Conservation (phyloP, 1,139 yeast genomes). For the Diutina catenulata region DNA sequence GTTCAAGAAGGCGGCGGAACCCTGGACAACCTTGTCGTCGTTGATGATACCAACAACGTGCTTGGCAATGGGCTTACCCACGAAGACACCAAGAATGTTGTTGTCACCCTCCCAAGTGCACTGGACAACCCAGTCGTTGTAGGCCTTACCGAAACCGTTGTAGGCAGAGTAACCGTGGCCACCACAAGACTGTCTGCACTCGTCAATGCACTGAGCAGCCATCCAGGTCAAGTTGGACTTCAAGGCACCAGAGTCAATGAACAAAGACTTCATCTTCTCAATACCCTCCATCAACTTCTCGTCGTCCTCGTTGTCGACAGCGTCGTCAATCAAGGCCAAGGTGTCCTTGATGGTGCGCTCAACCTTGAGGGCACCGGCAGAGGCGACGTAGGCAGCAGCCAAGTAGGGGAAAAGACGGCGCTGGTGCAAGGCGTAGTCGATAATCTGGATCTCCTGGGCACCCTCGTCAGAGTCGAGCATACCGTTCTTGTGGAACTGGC, state of each 20-base stretch:
- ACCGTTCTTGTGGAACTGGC: slow-evolving; percentile 43
- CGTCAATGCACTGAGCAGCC: slow-evolving; percentile 67
- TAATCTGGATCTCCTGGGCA: slow-evolving; percentile 46
- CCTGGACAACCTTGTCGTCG: slow-evolving; percentile 22
- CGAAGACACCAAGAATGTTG: slow-evolving; percentile 70
- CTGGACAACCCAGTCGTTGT: slow-evolving; percentile 88
- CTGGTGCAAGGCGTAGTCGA: slow-evolving; percentile 82
- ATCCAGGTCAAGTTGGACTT: slow-evolving; percentile 89
- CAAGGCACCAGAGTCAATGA: slow-evolving; percentile 78
- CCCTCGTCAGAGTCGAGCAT: slow-evolving; percentile 7
- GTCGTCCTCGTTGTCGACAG: slow-evolving; percentile 32
- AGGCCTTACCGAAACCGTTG: slow-evolving; percentile 82
- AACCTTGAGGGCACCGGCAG: slow-evolving; percentile 47
- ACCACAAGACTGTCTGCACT: slow-evolving; percentile 92
- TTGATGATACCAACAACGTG: slow-evolving; percentile 27
- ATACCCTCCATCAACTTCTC: slow-evolving; percentile 37
- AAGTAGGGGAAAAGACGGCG: slow-evolving; percentile 71
- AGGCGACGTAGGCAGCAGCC: slow-evolving; percentile 70
- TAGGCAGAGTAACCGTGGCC: slow-evolving; percentile 92
- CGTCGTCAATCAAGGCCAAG: slow-evolving; percentile 44
- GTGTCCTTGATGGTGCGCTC: slow-evolving; percentile 26
- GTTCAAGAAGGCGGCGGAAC: slow-evolving; percentile 33
- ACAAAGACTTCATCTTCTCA: slow-evolving; percentile 59
- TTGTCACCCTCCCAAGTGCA: slow-evolving; percentile 98
- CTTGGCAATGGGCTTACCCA: slow-evolving; percentile 68